Evolutionary conservation across 306 rosid genomes (phyloP), one percentile per base, ranked within the genome.

Genomic region (Trifolium pratense): DNA sequence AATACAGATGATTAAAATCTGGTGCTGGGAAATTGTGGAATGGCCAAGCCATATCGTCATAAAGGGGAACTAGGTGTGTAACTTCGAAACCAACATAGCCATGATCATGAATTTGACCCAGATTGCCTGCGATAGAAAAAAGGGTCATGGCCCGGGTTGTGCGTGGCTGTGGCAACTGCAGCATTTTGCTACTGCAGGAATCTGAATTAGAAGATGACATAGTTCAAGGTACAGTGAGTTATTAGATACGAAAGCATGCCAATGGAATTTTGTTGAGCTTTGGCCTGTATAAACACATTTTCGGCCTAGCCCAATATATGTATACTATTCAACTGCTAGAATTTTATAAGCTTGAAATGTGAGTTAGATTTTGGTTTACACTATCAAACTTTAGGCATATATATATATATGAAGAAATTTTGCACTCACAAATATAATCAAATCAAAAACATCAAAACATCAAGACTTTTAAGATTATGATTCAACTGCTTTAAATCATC

Each of bases 241-340:
- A 14, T 37, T 20, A 43, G 21, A 31, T 56, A 29, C 3, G 6
- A 37, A 37, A 49, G 57, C 37, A 61, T 70, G 58, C 20, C 70
- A 12, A 21, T 60, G 55, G 40, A 61, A 13, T 73, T 63, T 55
- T 68, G 46, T 65, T 45, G 25, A 73, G 77, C 66, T 18, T 55
- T 34, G 75, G 75, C 83, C 81, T 79, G 76, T 59, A 32, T 71
- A 20, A 15, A 51, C 48, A 29, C 73, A 61, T 79, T 83, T 82
- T 83, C 79, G 76, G 78, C 83, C 75, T 58, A 58, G 75, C 17
- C 7, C 53, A 12, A 9, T 48, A 14, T 66, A 37, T 66, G 34
- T 36, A 49, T 45, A 59, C 53, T 58, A 12, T 13, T 25, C 1
- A 48, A 23, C n/a, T 73, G 57, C 49, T 9, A 46, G 37, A 23